Base-by-base conservation (phyloP, 345 rosid species). In the Hevea brasiliensis region DNA sequence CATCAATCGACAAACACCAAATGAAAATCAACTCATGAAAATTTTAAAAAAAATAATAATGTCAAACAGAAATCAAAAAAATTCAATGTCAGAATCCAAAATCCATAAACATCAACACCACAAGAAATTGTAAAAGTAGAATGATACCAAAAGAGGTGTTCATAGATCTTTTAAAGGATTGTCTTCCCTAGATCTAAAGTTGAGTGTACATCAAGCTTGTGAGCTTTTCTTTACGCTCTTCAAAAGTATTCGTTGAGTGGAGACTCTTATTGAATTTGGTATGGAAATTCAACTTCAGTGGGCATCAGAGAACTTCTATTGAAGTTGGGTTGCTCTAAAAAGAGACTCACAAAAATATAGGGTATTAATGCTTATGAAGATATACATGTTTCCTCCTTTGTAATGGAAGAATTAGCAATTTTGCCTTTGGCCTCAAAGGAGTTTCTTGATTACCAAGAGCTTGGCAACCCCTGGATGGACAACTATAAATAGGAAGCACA, bases 141-240 rank as follows among this genome's bases (percentile, higher is more conserved):
- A 93, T 96, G 61, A 82, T 96, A 82, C 88, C 98, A 3, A 93
- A 90, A 77, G 99, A 93, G 76, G 93, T 96, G 26, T 96, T 96
- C 84, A 41, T 85, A 72, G 92, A 89, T 76, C 89, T 96, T 66
- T 72, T 93, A 74, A 84, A 80, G 50, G 82, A 83, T 10, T 96
- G 97, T 72, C 61, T 76, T 67, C 88, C 91, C 84, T 83, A 41
- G 79, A 85, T 84, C 89, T 88, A 65, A 93, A 91, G 60, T 65
- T 90, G 83, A 84, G 82, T 72, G 80, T 96, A 62, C 97, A 93
- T 80, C 85, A 86, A 84, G 99, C 99, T 37, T 96, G 99, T 78
- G 99, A 96, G 76, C 85, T 96, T 57, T 93, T 93, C 82, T 90
- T 88, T 88, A 89, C 89, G 89, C 90, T 93, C 77, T 90, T 93